Evolutionary conservation across 805 yeast genomes (phyloP).

Genomic region (Phaffomyces opuntiae): DNA sequence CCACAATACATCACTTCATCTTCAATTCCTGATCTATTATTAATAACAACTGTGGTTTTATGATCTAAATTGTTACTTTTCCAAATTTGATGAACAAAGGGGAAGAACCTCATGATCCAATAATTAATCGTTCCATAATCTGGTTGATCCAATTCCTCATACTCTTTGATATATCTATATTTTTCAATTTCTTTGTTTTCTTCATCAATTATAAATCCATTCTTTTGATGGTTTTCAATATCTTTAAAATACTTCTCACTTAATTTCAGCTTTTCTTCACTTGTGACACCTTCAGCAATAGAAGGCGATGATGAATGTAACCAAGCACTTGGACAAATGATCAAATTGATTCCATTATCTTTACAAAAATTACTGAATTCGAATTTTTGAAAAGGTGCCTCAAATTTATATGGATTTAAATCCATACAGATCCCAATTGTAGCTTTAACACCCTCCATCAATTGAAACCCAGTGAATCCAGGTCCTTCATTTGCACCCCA

Average conservation of each 20-base stretch:
- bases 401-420: conserved; percentile 76
- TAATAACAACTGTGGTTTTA: conserved; percentile 38
- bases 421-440: conserved; percentile 93
- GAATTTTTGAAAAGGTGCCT: conserved; percentile 66
- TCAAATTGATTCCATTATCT: conserved; percentile 41
- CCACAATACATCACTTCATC: conserved; percentile 63
- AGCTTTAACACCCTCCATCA: conserved; percentile 30
- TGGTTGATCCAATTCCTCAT: conserved; percentile 30
- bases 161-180: conserved; percentile 17
- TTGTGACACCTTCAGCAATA: conserved; percentile 19
- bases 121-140: conserved; percentile 51
- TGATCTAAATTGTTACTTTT: conserved; percentile 7
- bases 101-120: conserved; percentile 69
- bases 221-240: conserved; percentile 13
- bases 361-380: conserved; percentile 60
- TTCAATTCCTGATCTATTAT: conserved; percentile 80
- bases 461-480: conserved; percentile 45
- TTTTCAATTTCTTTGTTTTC: background rate
- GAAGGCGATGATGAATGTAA: conserved; percentile 44
- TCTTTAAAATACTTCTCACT: conserved; percentile 6
- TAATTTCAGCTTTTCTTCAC: conserved; percentile 11
- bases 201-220: conserved; percentile 11
- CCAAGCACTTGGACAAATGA: conserved; percentile 88
- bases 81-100: conserved; percentile 39
- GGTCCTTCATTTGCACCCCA: conserved; percentile 74